Conservation (phyloP, 768 basidiomycete genomes). For the Asterophora lycoperdoides region DNA sequence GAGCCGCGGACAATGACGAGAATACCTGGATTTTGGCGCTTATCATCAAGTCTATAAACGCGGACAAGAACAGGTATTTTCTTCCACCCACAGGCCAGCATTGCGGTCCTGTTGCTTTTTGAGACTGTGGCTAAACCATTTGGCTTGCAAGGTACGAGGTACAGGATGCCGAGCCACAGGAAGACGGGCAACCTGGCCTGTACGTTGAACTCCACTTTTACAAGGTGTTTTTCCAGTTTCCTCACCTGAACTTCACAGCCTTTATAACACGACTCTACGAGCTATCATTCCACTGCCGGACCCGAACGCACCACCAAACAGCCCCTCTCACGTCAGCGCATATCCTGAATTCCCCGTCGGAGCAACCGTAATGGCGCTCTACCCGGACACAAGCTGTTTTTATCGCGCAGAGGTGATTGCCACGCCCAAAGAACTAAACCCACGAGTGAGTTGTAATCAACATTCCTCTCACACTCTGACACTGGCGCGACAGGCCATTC, state of each 20-base stretch:
- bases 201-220: conserved; percentile 22
- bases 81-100: no score
- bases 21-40: conserved; percentile 79
- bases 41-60: conserved; percentile 63
- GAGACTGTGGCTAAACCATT: background rate
- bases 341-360: conserved; percentile 72
- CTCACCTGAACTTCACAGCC: conserved; percentile 30
- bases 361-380: conserved; percentile 80
- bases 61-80: conserved; percentile 64
- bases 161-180: conserved; percentile 80
- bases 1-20: conserved; percentile 40
- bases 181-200: conserved; percentile 70
- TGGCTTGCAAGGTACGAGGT: conserved; percentile 65
- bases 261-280: conserved; percentile 65
- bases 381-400: conserved; percentile 89
- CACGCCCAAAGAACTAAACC: conserved; percentile 48
- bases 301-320: conserved; percentile 51
- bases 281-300: conserved; percentile 81
- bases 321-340: conserved; percentile 58
- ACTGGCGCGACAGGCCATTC: conserved; percentile 22
- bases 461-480: background rate
- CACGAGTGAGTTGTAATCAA: conserved; percentile 26
- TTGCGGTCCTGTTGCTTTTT: background rate
- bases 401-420: conserved; percentile 81
- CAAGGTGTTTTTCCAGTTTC: background rate